phyloP scores from a whole-genome alignment of 345 rosid genomes.

The Gossypium raimondii region DNA sequence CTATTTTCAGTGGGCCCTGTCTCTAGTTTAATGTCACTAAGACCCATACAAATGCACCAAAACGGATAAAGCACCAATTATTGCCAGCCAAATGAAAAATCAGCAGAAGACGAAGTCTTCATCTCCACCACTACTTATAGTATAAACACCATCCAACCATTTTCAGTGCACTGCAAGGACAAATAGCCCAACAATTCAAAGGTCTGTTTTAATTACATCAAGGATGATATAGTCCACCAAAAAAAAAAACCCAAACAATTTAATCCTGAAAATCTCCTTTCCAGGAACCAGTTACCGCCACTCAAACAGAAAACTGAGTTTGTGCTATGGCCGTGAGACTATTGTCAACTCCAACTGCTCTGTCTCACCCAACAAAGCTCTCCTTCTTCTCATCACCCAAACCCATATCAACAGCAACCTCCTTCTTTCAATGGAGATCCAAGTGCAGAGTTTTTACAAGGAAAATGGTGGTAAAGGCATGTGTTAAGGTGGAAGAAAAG shows the following conservation, averaged over 20 bases:
- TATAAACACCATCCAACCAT: too few relatives aligned
- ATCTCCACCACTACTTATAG: constrained; percentile 17
- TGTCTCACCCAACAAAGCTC: constrained; percentile 27
- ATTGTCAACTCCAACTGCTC: constrained; percentile 34
- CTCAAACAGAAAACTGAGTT: constrained; percentile 10
- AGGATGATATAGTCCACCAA: constrained; percentile 19
- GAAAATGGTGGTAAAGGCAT: constrained; percentile 39
- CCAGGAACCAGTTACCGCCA: constrained; percentile 23
- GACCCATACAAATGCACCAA: too few relatives aligned
- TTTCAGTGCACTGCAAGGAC: background rate
- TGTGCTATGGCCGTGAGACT: constrained; percentile 38
- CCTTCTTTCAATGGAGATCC: constrained; percentile 22
- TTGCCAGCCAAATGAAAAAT: background rate
- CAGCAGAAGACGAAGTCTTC: background rate
- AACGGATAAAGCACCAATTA: constrained; percentile 21
- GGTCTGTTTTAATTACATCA: background rate
- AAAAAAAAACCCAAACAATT: background rate
- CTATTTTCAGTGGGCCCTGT: too few relatives aligned
- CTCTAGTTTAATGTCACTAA: too few relatives aligned
- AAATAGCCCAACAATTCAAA: background rate
- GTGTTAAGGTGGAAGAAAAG: constrained; percentile 42
- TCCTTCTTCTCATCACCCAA: constrained; percentile 25
- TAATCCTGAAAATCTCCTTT: background rate
- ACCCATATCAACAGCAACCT: constrained; percentile 27
- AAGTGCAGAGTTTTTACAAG: constrained; percentile 9